phyloP scores from a whole-genome alignment of 1,284 basidiomycete genomes.

The Stereum hirsutum region DNA sequence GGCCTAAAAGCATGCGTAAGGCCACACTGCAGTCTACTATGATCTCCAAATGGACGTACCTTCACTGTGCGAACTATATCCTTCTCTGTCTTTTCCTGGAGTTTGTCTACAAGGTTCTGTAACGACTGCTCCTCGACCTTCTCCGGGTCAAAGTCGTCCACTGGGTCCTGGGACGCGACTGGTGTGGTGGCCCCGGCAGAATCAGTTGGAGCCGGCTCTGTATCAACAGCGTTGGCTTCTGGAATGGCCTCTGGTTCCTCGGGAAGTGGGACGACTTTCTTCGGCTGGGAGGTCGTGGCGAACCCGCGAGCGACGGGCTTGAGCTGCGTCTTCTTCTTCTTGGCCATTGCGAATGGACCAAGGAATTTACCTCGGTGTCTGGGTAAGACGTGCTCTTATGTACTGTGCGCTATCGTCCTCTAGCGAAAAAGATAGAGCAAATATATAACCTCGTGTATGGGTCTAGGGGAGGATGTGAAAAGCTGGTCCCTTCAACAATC shows the following conservation, averaged over 20 bases:
- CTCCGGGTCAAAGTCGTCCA: conserved; percentile 25
- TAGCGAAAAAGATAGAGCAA: too few relatives aligned
- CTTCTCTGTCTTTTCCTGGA: conserved; percentile 86
- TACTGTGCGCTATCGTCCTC: too few relatives aligned
- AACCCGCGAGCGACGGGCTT: conserved; percentile 74
- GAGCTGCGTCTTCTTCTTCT: conserved; percentile 82
- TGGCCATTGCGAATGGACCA: conserved; percentile 44
- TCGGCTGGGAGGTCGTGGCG: conserved; percentile 83
- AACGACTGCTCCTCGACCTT: conserved; percentile 46
- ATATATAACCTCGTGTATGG: too few relatives aligned
- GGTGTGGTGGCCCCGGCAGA: conserved; percentile 2
- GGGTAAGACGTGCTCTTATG: too few relatives aligned
- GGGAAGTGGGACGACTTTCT: conserved; percentile 46
- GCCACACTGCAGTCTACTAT: conserved; percentile 2
- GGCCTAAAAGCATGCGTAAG: conserved; percentile 33
- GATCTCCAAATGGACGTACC: conserved; percentile 22
- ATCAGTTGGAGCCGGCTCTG: too few relatives aligned
- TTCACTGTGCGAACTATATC: conserved; percentile 69
- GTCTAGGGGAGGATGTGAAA: too few relatives aligned
- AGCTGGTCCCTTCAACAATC: too few relatives aligned
- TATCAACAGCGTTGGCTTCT: not conserved
- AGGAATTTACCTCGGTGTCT: not conserved
- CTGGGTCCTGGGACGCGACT: conserved; percentile 1
- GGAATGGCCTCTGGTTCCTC: conserved; percentile 14
- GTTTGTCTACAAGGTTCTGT: conserved; percentile 67